These are phyloP conservation scores for Cladosporium sp. DNA, from an alignment of 2,329 filamentous ascomycete genomes.

Conservation along the genomic window DNA sequence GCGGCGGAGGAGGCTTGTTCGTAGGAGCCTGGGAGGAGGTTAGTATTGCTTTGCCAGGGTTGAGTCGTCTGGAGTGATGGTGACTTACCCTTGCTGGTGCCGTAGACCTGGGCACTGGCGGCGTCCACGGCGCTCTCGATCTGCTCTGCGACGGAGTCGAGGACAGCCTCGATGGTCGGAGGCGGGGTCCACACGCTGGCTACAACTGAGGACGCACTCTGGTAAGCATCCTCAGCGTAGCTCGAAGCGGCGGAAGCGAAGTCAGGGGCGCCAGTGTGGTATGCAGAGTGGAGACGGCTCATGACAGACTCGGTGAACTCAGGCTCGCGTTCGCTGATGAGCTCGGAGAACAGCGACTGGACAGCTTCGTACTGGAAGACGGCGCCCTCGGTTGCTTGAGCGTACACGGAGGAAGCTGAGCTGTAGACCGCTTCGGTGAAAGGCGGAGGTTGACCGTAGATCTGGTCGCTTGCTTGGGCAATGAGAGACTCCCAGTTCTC, in stretches of 20 bases:
- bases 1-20: conserved; percentile 30
- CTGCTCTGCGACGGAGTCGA: conserved; percentile 51
- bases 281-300: conserved; percentile 63
- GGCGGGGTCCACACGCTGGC: conserved; percentile 50
- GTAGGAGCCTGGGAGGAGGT: conserved; percentile 31
- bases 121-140: conserved; percentile 54
- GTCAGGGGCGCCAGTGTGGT: conserved; percentile 59
- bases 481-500: conserved; percentile 60
- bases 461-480: conserved; percentile 58
- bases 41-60: not conserved
- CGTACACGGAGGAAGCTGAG: conserved; percentile 55
- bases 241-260: conserved; percentile 50
- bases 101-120: conserved; percentile 53
- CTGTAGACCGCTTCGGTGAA: conserved; percentile 42
- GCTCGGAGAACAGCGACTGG: conserved; percentile 66
- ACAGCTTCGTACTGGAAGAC: conserved; percentile 63
- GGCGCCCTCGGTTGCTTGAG: conserved; percentile 56
- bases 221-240: conserved; percentile 43
- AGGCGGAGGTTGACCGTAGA: conserved; percentile 61
- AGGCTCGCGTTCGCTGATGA: conserved; percentile 70
- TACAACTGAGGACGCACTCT: conserved; percentile 42
- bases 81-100: conserved; percentile 39
- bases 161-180: conserved; percentile 51
- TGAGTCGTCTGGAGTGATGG: not conserved
- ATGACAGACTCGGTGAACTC: conserved; percentile 77